Conservation (phyloP, 2,329 filamentous ascomycete species). For the Trichoderma cornu-damae region DNA sequence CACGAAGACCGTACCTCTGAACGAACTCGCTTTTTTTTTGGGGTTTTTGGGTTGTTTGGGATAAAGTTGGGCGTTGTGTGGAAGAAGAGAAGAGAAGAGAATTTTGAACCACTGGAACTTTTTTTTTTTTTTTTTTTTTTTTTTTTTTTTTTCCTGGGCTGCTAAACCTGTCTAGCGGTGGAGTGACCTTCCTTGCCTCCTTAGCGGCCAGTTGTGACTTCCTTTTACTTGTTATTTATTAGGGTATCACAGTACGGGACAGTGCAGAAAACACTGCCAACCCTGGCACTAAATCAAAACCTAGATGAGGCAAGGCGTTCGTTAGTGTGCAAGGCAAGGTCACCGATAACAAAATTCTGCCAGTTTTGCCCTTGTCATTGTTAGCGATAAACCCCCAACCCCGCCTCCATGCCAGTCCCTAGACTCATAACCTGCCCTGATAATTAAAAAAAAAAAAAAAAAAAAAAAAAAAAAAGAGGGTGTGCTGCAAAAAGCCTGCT, state of each 20-base stretch:
- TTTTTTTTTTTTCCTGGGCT: slow-evolving; percentile 28
- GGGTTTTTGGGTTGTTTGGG: slow-evolving; percentile 40
- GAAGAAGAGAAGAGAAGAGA: slow-evolving; percentile 39
- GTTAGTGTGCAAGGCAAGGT: neutral
- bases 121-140: slow-evolving; percentile 27
- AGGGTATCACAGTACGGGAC: slow-evolving; percentile 17
- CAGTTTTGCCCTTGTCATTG: neutral
- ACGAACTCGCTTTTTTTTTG: slow-evolving; percentile 44
- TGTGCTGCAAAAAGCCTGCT: slow-evolving; percentile 17
- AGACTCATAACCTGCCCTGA: neutral
- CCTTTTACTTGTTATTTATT: slow-evolving; percentile 17
- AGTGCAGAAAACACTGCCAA: slow-evolving; percentile 8
- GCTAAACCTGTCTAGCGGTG: slow-evolving; percentile 22
- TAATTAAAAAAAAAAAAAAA: too few relatives aligned
- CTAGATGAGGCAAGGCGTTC: neutral
- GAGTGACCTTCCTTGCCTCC: slow-evolving; percentile 24
- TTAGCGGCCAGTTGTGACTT: slow-evolving; percentile 18
- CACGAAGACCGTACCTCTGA: slow-evolving; percentile 56
- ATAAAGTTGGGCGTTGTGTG: slow-evolving; percentile 48
- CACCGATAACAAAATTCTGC: neutral
- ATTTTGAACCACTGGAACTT: slow-evolving; percentile 35
- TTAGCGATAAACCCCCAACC: slow-evolving; percentile 2
- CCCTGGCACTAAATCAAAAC: neutral
- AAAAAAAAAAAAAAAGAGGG: slow-evolving; percentile 1
- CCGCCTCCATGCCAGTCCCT: slow-evolving; percentile 9